phyloP scores from a whole-genome alignment of 352 stramenopile genomes.

The Globisporangium recalcitrans region DNA sequence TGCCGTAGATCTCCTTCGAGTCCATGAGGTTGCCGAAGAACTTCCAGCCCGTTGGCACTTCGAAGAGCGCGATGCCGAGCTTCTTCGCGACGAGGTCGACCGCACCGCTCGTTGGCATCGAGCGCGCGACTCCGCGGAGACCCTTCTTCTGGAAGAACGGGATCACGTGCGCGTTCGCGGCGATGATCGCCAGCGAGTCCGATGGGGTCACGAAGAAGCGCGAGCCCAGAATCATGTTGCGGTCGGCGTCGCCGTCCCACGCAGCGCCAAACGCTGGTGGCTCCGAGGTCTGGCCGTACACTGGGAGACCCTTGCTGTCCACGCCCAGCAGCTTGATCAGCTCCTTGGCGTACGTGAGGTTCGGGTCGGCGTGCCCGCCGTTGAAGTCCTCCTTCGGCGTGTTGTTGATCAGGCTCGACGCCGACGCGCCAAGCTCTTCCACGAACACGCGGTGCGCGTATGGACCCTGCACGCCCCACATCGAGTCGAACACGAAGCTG shows the following conservation, averaged over 20 bases:
- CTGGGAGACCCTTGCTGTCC: conserved; percentile 67
- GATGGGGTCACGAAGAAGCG: conserved; percentile 98
- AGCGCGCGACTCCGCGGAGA: conserved; percentile 93
- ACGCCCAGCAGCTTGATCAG: conserved; percentile 96
- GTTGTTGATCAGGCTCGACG: conserved; percentile 89
- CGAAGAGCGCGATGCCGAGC: conserved; percentile 93
- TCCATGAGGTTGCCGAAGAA: conserved; percentile 99
- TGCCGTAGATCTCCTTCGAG: conserved; percentile 93
- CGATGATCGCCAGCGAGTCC: conserved; percentile 98
- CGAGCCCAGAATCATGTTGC: conserved; percentile 98
- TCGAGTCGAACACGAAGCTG: conserved; percentile 95
- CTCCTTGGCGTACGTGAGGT: conserved; percentile 97
- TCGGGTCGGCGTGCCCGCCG: conserved; percentile 97
- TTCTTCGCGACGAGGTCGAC: conserved; percentile 96
- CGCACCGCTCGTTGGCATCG: conserved; percentile 97
- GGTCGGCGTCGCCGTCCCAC: conserved; percentile 98
- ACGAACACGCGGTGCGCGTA: conserved; percentile 96
- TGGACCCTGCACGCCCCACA: conserved; percentile 96
- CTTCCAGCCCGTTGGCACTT: conserved; percentile 99
- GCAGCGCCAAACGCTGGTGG: conserved; percentile 90
- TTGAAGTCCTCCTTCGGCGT: conserved; percentile 97
- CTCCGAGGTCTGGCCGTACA: conserved; percentile 73
- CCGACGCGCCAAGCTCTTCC: conserved; percentile 89
- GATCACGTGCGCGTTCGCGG: conserved; percentile 95
- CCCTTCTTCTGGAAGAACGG: conserved; percentile 94